phyloP scores from a whole-genome alignment of 257 asterid species.

The Petunia axillaris region DNA sequence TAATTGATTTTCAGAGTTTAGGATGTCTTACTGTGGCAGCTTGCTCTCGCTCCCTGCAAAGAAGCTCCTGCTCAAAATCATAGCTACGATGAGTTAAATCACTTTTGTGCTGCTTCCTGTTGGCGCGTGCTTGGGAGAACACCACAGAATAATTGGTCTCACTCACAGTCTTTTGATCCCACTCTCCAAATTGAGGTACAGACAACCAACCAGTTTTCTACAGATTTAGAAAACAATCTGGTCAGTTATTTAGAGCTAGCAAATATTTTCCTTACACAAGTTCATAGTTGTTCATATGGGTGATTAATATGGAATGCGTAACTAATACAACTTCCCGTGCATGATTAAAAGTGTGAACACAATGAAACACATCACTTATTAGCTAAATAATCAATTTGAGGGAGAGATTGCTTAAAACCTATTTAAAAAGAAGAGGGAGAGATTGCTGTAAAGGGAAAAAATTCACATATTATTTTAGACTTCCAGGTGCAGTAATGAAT shows the following conservation, averaged over 20 bases:
- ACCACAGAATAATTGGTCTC: constrained; percentile 52
- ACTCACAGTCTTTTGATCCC: constrained; percentile 49
- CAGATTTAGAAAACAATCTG: constrained; percentile 28
- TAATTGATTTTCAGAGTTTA: not conserved
- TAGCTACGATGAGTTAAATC: constrained; percentile 41
- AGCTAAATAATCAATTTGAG: not conserved
- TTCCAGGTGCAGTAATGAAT: not conserved
- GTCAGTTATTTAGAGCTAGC: constrained; percentile 18
- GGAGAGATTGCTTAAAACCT: not conserved
- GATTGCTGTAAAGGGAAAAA: not conserved
- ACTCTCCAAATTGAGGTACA: constrained; percentile 63
- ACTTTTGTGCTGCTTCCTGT: constrained; percentile 45
- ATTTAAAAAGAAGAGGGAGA: not conserved
- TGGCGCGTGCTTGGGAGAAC: constrained; percentile 53
- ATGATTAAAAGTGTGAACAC: not conserved
- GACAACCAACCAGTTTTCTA: constrained; percentile 37
- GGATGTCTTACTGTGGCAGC: constrained; percentile 35
- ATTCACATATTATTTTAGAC: not conserved
- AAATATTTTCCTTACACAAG: not conserved
- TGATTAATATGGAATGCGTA: constrained; percentile 5
- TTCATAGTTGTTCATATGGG: constrained; percentile 4
- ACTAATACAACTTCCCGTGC: not conserved
- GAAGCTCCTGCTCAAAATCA: constrained; percentile 47
- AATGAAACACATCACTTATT: not conserved
- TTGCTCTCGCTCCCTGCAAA: constrained; percentile 21